A percentile compares a stretch with the other conserved stretches of the same genome.
phyloP scores from a whole-genome alignment of 371 early-diverging fungal genomes.

The Capniomyces stellatus region DNA sequence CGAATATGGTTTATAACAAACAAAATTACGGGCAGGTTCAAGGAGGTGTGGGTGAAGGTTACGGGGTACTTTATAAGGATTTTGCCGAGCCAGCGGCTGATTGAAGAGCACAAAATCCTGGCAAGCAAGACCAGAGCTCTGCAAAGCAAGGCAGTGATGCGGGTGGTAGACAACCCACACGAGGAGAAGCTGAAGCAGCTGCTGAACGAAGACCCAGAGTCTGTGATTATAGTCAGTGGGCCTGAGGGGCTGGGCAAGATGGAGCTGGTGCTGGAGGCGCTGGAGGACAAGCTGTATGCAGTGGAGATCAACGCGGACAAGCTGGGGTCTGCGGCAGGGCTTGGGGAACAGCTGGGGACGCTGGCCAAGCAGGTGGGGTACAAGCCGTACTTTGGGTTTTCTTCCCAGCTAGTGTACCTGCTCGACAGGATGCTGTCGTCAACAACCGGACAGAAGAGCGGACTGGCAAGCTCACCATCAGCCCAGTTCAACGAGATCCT shows the following conservation, averaged over 20 bases:
- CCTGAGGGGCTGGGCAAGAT: conserved; percentile 37
- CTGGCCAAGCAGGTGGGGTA: conserved; percentile 62
- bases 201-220: conserved; percentile 26
- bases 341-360: conserved; percentile 39
- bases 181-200: conserved; percentile 13
- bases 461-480: conserved; percentile 33
- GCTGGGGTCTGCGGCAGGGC: conserved; percentile 49
- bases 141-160: neutral
- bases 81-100: neutral
- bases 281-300: conserved; percentile 27
- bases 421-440: conserved; percentile 65
- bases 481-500: conserved; percentile 31
- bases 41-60: conserved; percentile 11
- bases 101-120: neutral
- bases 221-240: conserved; percentile 33
- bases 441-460: conserved; percentile 74
- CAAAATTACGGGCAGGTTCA: conserved; percentile 59
- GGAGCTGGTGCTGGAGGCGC: conserved; percentile 28
- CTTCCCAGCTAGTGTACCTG: conserved; percentile 42
- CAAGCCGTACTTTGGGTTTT: conserved; percentile 64
- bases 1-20: conserved; percentile 70
- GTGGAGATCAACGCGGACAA: conserved; percentile 61
- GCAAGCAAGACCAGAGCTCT: no score
- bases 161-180: conserved; percentile 8
- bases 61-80: neutral